Evolutionary conservation across 306 rosid species (phyloP).

Genomic region (Geum urbanum): DNA sequence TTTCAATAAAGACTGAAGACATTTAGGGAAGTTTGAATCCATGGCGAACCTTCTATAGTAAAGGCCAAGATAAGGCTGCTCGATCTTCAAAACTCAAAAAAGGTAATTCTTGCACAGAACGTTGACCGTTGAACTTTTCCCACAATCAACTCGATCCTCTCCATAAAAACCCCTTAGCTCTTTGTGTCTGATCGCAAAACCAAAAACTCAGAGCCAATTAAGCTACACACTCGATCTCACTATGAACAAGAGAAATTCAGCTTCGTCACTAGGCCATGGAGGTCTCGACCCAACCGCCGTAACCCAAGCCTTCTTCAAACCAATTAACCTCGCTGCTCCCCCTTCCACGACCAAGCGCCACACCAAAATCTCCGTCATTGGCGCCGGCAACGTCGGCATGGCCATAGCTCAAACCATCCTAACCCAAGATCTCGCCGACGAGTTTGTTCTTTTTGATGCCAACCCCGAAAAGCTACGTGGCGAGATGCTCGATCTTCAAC

Average conservation of each 20-base stretch:
- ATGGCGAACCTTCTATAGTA: background rate
- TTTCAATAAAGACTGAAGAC: background rate
- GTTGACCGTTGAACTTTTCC: background rate
- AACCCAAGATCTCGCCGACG: constrained; percentile 73
- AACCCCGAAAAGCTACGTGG: constrained; percentile 75
- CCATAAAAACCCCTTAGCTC: background rate
- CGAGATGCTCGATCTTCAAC: constrained; percentile 90
- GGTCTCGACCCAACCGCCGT: constrained; percentile 68
- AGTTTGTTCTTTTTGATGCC: constrained; percentile 69
- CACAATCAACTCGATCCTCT: background rate
- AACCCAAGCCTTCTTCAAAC: constrained; percentile 54
- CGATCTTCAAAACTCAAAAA: background rate
- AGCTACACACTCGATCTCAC: background rate
- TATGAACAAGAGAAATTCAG: constrained; percentile 59
- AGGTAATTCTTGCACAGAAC: background rate
- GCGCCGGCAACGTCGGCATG: constrained; percentile 94
- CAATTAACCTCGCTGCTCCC: constrained; percentile 45
- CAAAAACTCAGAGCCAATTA: background rate
- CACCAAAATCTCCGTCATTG: constrained; percentile 67
- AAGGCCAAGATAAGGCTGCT: background rate
- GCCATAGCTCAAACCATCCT: constrained; percentile 95
- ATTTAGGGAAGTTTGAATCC: background rate
- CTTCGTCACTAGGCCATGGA: constrained; percentile 61
- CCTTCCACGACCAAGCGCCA: constrained; percentile 62
- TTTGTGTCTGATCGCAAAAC: background rate